Evolutionary conservation across 2,329 filamentous ascomycete species (phyloP), one percentile per base, ranked within the genome.

Genomic region (Xylaria sp.): DNA sequence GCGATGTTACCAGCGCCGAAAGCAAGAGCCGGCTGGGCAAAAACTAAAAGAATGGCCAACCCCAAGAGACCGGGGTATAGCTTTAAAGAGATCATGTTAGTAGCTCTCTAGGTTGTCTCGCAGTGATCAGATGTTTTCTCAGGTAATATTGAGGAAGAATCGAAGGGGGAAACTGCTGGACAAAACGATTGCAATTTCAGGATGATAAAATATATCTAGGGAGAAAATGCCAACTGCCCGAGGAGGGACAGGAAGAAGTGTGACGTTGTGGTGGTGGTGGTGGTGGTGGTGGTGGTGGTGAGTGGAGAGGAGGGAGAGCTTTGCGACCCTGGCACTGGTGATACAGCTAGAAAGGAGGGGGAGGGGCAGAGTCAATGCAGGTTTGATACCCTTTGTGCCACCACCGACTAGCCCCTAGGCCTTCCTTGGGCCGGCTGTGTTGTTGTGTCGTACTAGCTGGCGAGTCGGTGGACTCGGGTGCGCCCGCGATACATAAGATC

Each of bases 1-100:
- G 92, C 92, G 77, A 97, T 96, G 80, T 96, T 96, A 69, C 94
- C 94, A 74, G 93, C 93, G 72, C 93, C 93, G 77, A 97, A 97
- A 61, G 92, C 93, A 72, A 90, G 84, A 39, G 88, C 87, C 20
- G 91, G 92, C 67, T 84, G 84, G 61, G 90, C 87, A 74, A 93
- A 87, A 71, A 87, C 81, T 73, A 94, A 82, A 72, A 95, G 81
- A 71, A 93, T 76, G 61, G 87, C 78, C 72, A 90, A 75, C 74
- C 84, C 85, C 78, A 88, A 75, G 67, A 88, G 75, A 73, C 87
- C 78, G 75, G 83, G 81, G 72, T 81, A 81, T 60, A 80, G 81
- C 75, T 81, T 85, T 70, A 82, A 75, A 69, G 79, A 78, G 72
- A 82, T 78, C 86, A 88, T 88, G 68, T 45, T 63, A 13, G 54